These are phyloP conservation scores for Lachnellula cervina DNA, from an alignment of 2,329 filamentous ascomycete genomes.

Conservation along the genomic window DNA sequence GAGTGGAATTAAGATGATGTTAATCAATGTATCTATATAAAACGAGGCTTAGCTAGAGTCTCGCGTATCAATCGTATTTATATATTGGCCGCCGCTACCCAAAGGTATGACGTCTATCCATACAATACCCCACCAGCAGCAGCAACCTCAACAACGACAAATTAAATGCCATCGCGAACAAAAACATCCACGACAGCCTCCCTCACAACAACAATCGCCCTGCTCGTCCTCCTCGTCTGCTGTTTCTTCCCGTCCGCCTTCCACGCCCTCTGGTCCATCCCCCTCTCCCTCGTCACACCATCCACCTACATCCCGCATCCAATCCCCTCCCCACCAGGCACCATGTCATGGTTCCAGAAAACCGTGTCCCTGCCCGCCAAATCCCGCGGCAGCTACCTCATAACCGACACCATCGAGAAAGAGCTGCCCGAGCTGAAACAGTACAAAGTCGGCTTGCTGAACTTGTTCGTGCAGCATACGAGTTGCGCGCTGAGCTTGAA, in stretches of 20 bases:
- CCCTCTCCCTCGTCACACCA: slow-evolving; percentile 38
- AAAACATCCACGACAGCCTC: slow-evolving; percentile 37
- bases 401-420: slow-evolving; percentile 69
- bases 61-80: too few species aligned
- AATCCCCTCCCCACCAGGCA: slow-evolving; percentile 20
- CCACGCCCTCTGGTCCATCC: slow-evolving; percentile 47
- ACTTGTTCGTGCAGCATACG: slow-evolving; percentile 94
- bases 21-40: too few species aligned
- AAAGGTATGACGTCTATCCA: too few species aligned
- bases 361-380: slow-evolving; percentile 71
- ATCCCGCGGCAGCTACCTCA: slow-evolving; percentile 80
- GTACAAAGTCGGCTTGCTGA: slow-evolving; percentile 81
- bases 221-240: slow-evolving; percentile 45
- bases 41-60: too few species aligned
- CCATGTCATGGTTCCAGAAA: slow-evolving; percentile 78
- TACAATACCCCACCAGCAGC: too few species aligned
- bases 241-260: slow-evolving; percentile 50
- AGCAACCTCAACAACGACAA: not conserved
- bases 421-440: slow-evolving; percentile 72
- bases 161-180: slow-evolving; percentile 18
- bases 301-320: slow-evolving; percentile 24
- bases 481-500: slow-evolving; percentile 87
- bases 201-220: slow-evolving; percentile 38
- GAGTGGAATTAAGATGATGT: too few species aligned
- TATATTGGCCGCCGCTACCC: too few species aligned